Percentiles rank a stretch among this genome's conserved stretches.
Conservation (phyloP, 78 protist genomes). For the Trichosphaerium sp. region DNA sequence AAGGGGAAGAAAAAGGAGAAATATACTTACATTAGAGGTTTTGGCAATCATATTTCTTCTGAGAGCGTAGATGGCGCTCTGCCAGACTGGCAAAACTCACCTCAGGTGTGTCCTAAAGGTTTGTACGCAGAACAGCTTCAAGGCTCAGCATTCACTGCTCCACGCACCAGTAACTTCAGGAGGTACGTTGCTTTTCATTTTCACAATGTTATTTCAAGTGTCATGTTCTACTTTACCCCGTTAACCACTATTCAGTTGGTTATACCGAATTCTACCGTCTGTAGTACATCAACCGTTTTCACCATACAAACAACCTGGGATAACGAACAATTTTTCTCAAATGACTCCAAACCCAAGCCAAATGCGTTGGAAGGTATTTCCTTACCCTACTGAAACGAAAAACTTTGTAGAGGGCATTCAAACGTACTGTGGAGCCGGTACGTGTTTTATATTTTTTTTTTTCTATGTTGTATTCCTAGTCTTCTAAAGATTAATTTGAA, state of each 20-base stretch:
- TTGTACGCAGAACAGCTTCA: conserved; percentile 91
- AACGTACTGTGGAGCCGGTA: conserved; percentile 65
- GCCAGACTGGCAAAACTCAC: conserved; percentile 79
- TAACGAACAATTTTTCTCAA: neutral
- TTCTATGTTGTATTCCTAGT: too few relatives aligned
- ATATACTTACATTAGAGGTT: conserved; percentile 69
- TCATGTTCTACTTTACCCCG: neutral
- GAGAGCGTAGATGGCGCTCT: conserved; percentile 78
- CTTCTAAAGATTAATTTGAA: too few relatives aligned
- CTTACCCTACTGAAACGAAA: conserved; percentile 19
- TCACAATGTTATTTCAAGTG: neutral
- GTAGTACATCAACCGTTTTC: conserved; percentile 37
- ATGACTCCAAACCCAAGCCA: conserved; percentile 54
- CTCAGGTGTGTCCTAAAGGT: conserved; percentile 71
- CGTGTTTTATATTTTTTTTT: neutral
- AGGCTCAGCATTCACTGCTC: conserved; percentile 85
- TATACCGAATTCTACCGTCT: conserved; percentile 76
- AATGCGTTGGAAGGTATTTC: conserved; percentile 77
- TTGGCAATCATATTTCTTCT: conserved; percentile 36
- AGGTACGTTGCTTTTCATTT: conserved; percentile 13
- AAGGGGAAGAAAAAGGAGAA: neutral
- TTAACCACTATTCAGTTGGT: conserved; percentile 43
- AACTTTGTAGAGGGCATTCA: conserved; percentile 68
- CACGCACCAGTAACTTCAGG: conserved; percentile 51
- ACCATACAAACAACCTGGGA: conserved; percentile 5